Evolutionary conservation across 345 rosid genomes (phyloP).

Genomic region (Lepidium sativum): DNA sequence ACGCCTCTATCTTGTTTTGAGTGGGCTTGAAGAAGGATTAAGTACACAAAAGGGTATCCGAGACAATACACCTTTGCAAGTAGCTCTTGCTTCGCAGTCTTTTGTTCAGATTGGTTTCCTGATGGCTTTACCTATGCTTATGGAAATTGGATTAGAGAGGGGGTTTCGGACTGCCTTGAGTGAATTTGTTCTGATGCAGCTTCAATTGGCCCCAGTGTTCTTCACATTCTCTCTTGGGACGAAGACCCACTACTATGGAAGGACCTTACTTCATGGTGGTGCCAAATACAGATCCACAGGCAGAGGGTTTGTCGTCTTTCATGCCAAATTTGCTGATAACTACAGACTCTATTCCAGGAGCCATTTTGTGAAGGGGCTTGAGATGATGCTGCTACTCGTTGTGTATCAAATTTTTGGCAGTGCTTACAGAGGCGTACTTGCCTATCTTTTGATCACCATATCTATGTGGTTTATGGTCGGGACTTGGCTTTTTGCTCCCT

Average conservation of each 20-base stretch:
- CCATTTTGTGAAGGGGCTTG: slow-evolving; percentile 96
- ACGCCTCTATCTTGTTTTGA: slow-evolving; percentile 92
- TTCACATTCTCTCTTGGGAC: slow-evolving; percentile 99
- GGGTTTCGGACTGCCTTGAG: slow-evolving; percentile 94
- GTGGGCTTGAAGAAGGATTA: slow-evolving; percentile 90
- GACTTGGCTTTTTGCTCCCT: slow-evolving; percentile 98
- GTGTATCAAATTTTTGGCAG: slow-evolving; percentile 85
- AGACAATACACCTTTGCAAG: slow-evolving; percentile 90
- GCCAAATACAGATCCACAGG: slow-evolving; percentile 96
- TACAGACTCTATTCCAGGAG: slow-evolving; percentile 96
- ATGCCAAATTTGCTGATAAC: slow-evolving; percentile 98
- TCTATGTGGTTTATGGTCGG: slow-evolving; percentile 99
- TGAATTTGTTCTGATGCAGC: slow-evolving; percentile 92
- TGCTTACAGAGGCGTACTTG: slow-evolving; percentile 75
- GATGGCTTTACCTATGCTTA: slow-evolving; percentile 98
- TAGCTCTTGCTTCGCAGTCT: slow-evolving; percentile 98
- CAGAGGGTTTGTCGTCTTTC: slow-evolving; percentile 97
- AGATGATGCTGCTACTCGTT: slow-evolving; percentile 86
- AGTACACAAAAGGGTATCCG: slow-evolving; percentile 63
- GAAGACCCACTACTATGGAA: slow-evolving; percentile 93
- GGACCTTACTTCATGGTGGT: slow-evolving; percentile 97
- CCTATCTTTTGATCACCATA: slow-evolving; percentile 77
- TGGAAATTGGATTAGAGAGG: slow-evolving; percentile 97
- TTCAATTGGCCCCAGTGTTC: slow-evolving; percentile 94
- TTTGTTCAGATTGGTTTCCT: slow-evolving; percentile 94